A percentile compares a stretch with the other conserved stretches of the same genome.
Evolutionary conservation across 2,329 filamentous ascomycete genomes (phyloP).

Genomic region (Thyridium curvatum): DNA sequence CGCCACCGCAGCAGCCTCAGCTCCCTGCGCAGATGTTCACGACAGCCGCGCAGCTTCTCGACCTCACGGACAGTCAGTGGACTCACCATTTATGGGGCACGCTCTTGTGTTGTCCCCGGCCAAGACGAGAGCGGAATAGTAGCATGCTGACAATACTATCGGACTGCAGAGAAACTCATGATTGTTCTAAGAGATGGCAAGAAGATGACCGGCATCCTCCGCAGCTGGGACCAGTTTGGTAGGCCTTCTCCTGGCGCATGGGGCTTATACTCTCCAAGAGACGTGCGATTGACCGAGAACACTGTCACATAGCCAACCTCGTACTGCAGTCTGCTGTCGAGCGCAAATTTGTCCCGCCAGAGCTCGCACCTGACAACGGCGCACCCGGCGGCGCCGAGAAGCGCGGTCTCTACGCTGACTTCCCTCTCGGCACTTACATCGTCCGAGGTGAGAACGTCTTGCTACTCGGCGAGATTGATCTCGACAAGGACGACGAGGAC

Average conservation of each 20-base stretch:
- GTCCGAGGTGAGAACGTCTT: constrained; percentile 97
- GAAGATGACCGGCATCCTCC: constrained; percentile 85
- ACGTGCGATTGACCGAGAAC: background rate
- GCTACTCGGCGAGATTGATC: constrained; percentile 89
- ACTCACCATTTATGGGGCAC: background rate
- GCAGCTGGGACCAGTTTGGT: constrained; percentile 99
- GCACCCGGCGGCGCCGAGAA: constrained; percentile 24
- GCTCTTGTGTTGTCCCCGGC: background rate
- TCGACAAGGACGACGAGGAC: constrained; percentile 89
- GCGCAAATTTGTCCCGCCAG: constrained; percentile 65
- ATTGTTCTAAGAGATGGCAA: constrained; percentile 86
- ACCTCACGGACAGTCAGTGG: constrained; percentile 89
- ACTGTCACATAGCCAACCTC: constrained; percentile 66
- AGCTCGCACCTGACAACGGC: constrained; percentile 26
- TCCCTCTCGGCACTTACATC: constrained; percentile 80
- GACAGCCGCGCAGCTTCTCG: constrained; percentile 88
- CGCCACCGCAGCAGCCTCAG: constrained; percentile 49
- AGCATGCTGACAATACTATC: constrained; percentile 16
- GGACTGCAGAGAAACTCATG: constrained; percentile 78
- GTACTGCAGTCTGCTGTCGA: constrained; percentile 91
- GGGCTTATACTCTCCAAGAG: background rate
- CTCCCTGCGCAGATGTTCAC: constrained; percentile 96
- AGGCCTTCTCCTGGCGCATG: constrained; percentile 15
- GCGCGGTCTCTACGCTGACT: constrained; percentile 69
- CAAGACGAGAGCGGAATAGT: background rate